These are phyloP conservation scores for Brachypodium distachyon DNA, from an alignment of 202 grass and related monocot genomes.

Conservation along the genomic window DNA sequence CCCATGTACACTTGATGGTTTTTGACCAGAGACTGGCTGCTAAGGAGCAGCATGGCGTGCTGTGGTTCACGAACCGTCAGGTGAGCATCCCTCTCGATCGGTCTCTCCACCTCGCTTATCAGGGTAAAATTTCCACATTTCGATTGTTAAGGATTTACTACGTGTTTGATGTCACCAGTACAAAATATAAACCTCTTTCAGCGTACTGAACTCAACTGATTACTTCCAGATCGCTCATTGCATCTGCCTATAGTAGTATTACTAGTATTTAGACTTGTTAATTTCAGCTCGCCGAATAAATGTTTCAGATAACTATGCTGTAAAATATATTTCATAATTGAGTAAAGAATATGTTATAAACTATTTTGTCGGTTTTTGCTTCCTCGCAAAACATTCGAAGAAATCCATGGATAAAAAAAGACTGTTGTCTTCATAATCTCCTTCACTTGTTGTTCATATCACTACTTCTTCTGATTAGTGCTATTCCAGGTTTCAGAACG, in stretches of 20 bases:
- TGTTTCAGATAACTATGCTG: not conserved
- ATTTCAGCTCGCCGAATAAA: not conserved
- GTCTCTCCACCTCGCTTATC: not conserved
- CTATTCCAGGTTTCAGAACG: slow-evolving; percentile 61
- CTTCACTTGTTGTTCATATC: not conserved
- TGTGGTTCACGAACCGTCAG: slow-evolving; percentile 40
- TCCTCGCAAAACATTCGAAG: not conserved
- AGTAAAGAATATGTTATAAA: not conserved
- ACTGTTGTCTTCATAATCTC: not conserved
- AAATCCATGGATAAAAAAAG: not conserved
- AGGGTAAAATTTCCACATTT: not conserved
- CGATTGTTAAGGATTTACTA: not conserved
- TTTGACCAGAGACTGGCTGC: not conserved
- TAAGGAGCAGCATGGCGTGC: slow-evolving; percentile 32
- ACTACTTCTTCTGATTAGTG: not conserved
- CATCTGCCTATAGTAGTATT: not conserved
- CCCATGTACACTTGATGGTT: not conserved
- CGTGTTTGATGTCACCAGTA: not conserved
- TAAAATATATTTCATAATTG: not conserved
- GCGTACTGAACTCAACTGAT: not conserved
- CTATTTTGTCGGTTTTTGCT: not conserved
- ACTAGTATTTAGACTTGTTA: not conserved
- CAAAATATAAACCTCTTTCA: not conserved
- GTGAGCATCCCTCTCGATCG: slow-evolving; percentile 19
- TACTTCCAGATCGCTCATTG: not conserved